These are phyloP conservation scores for Wickerhamomyces sydowiorum DNA, from an alignment of 805 yeast species.

Conservation along the genomic window DNA sequence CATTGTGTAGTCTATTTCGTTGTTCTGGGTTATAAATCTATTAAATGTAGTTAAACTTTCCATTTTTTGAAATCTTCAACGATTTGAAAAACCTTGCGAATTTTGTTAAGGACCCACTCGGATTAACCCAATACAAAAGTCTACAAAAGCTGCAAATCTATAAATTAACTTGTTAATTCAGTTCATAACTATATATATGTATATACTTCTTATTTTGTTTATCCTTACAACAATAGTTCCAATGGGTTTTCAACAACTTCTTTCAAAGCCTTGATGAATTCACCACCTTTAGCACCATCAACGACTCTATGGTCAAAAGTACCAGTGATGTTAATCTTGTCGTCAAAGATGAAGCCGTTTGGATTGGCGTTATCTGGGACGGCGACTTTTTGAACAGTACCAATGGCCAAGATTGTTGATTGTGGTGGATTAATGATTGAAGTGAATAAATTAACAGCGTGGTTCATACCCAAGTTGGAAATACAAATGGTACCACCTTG, in stretches of 20 bases:
- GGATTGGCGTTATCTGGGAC: constrained; percentile 89
- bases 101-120: too few species aligned
- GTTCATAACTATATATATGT: neutral
- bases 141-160: neutral
- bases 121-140: too few species aligned
- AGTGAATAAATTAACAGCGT: constrained; percentile 86
- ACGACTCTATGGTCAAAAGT: constrained; percentile 97
- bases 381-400: constrained; percentile 88
- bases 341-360: constrained; percentile 89
- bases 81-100: too few species aligned
- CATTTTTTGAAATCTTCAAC: too few species aligned
- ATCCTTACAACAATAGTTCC: constrained; percentile 70
- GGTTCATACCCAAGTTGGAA: constrained; percentile 98
- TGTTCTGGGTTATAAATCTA: too few species aligned
- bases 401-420: constrained; percentile 88
- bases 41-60: too few species aligned
- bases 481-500: constrained; percentile 99
- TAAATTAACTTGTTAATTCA: neutral
- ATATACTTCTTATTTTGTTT: neutral
- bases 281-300: constrained; percentile 98
- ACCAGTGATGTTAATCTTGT: constrained; percentile 87
- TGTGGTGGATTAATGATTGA: constrained; percentile 99
- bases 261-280: constrained; percentile 91
- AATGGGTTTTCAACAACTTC: constrained; percentile 91
- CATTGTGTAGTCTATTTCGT: constrained; percentile 22